phyloP scores from a whole-genome alignment of 140 eudicot species.

The Stevia rebaudiana region DNA sequence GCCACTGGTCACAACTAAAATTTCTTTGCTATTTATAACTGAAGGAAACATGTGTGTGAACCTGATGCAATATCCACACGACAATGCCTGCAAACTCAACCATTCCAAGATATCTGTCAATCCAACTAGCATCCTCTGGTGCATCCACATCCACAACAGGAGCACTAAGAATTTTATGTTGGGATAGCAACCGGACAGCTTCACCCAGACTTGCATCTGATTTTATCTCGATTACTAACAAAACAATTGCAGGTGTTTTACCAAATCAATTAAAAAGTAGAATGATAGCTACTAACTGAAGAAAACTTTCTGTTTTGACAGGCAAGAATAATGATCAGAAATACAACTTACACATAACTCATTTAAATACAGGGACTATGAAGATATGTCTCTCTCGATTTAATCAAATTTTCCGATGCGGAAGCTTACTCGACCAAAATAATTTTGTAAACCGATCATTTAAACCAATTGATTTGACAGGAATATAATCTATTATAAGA shows the following conservation, averaged over 20 bases:
- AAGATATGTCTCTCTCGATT: background rate
- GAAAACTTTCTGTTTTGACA: background rate
- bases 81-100: constrained; percentile 97
- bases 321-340: too few species aligned
- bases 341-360: too few species aligned
- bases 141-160: constrained; percentile 89
- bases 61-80: constrained; percentile 96
- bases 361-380: too few species aligned
- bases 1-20: too few species aligned
- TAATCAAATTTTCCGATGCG: background rate
- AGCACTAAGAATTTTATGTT: constrained; percentile 74
- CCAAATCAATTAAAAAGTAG: background rate
- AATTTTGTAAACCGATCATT: background rate
- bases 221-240: constrained; percentile 65
- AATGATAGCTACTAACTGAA: background rate
- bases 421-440: background rate
- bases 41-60: constrained; percentile 13
- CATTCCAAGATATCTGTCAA: constrained; percentile 83
- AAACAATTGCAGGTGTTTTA: background rate
- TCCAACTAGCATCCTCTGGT: constrained; percentile 90
- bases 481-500: too few species aligned
- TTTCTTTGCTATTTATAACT: background rate
- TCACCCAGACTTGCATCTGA: constrained; percentile 82
- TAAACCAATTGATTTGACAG: too few species aligned
- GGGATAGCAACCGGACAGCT: constrained; percentile 69